These are phyloP conservation scores for Oryza rufipogon DNA, from an alignment of 176 grass and related monocot species.

Conservation along the genomic window DNA sequence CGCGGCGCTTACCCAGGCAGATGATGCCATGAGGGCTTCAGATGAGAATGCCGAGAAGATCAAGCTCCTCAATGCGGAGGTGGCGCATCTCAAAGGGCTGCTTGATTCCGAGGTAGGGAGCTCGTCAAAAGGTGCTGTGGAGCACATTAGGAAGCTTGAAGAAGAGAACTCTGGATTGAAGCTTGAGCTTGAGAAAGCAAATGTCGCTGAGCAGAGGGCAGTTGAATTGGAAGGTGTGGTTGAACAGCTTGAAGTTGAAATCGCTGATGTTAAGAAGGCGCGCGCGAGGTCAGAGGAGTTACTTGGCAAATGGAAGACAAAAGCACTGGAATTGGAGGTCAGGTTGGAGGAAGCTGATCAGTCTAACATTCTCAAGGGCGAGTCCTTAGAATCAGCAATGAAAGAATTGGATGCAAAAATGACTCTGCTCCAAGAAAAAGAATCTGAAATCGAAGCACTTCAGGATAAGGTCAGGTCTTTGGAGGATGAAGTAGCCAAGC, in stretches of 20 bases:
- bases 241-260: slow-evolving; percentile 48
- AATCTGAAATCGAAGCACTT: slow-evolving; percentile 61
- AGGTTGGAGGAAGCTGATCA: slow-evolving; percentile 72
- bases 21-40: slow-evolving; percentile 57
- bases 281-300: slow-evolving; percentile 40
- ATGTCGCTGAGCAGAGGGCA: slow-evolving; percentile 50
- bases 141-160: slow-evolving; percentile 52
- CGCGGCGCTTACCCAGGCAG: slow-evolving; percentile 58
- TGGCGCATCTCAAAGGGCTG: slow-evolving; percentile 54
- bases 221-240: slow-evolving; percentile 51
- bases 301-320: slow-evolving; percentile 61
- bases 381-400: slow-evolving; percentile 59
- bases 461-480: slow-evolving; percentile 62
- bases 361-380: slow-evolving; percentile 53
- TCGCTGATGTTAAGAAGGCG: slow-evolving; percentile 55
- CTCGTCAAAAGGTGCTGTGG: slow-evolving; percentile 39
- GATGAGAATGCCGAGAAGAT: slow-evolving; percentile 64
- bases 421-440: slow-evolving; percentile 58
- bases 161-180: slow-evolving; percentile 49
- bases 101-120: slow-evolving; percentile 58
- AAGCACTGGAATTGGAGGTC: slow-evolving; percentile 56
- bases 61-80: slow-evolving; percentile 57
- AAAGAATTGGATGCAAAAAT: slow-evolving; percentile 70
- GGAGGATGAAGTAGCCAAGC: slow-evolving; percentile 62
- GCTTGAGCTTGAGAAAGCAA: slow-evolving; percentile 58